Evolutionary conservation across 140 eudicot genomes (phyloP), one percentile per base, ranked within the genome.

Genomic region (Oenanthe javanica): DNA sequence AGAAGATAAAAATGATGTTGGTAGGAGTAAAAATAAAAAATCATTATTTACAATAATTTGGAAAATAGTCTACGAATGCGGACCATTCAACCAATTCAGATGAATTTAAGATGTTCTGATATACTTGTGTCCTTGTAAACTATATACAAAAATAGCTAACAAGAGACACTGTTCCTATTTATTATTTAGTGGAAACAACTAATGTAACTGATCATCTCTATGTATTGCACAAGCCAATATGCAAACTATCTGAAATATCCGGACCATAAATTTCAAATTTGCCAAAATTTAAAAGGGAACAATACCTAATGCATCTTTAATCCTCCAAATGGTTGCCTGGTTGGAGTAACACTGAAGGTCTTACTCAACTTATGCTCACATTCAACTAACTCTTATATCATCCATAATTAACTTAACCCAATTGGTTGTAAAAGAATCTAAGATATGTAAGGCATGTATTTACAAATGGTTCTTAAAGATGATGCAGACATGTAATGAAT

Each of bases 231-330:
- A 1, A 15, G 18, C 5, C 10, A 0, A 55, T 57, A 19, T 57
- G 64, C 15, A 51, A 51, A 0, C 10, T 18, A 4, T 18, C 18
- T 19, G 13, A 18, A 48, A 48, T 8, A 48, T 48, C 51, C 51
- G 1, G 51, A 48, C 12, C 51, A 48, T 31, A 5, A 52, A 59
- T 1, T 21, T 5, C 66, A 23, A 7, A 57, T 6, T 57, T 57
- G 11, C 9, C 67, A 21, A n/a, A 54, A 21, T 1, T 59, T 21
- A 12, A n/a, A 4, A 61, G n/a, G 4, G 36, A 61, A 7, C 5
- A 61, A 61, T 6, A 61, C 69, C 69, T 21, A n/a, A 61, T n/a
- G 69, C 69, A 61, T 61, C 67, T 59, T 59, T 59, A 59, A 59
- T 59, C 67, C 27, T 1, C 69, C 69, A 61, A 61, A 61, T 21